Conservation (phyloP, 2,329 filamentous ascomycete species). For the Hypoxylon sp. region DNA sequence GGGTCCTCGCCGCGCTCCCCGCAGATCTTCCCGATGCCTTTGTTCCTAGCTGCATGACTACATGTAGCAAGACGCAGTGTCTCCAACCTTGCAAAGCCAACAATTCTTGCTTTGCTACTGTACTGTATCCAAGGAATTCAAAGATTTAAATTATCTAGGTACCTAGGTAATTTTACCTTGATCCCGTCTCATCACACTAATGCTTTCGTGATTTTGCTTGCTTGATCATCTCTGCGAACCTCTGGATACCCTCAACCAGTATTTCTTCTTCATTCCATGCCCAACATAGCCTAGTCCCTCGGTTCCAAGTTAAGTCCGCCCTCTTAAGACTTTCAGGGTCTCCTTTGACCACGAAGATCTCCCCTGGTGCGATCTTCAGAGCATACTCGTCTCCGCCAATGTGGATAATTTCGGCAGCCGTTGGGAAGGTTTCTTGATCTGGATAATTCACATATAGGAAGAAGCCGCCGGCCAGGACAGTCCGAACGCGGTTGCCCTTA, state of each 20-base stretch:
- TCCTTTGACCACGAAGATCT: slow-evolving; percentile 32
- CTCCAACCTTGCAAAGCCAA: background rate
- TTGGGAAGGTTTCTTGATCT: slow-evolving; percentile 16
- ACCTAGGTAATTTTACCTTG: too few relatives aligned
- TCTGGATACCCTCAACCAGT: slow-evolving; percentile 19
- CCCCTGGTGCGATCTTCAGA: slow-evolving; percentile 29
- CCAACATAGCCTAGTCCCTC: slow-evolving; percentile 37
- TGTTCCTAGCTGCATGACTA: slow-evolving; percentile 1
- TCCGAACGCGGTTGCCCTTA: slow-evolving; percentile 10
- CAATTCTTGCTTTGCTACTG: too few relatives aligned
- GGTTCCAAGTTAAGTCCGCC: slow-evolving; percentile 20
- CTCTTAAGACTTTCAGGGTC: slow-evolving; percentile 25
- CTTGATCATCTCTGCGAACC: slow-evolving; percentile 22
- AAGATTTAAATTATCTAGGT: too few relatives aligned
- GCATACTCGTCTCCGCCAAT: slow-evolving; percentile 26
- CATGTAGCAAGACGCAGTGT: background rate
- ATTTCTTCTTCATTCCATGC: slow-evolving; percentile 36
- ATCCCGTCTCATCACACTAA: background rate
- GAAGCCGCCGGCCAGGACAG: slow-evolving; percentile 28
- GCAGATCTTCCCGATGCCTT: background rate
- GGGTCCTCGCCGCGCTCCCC: background rate
- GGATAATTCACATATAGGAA: slow-evolving; percentile 36
- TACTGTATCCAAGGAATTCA: too few relatives aligned
- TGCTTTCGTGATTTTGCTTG: background rate
- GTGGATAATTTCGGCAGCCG: slow-evolving; percentile 18